Base-by-base conservation (phyloP, 768 basidiomycete species). In the Serendipita sp. region DNA sequence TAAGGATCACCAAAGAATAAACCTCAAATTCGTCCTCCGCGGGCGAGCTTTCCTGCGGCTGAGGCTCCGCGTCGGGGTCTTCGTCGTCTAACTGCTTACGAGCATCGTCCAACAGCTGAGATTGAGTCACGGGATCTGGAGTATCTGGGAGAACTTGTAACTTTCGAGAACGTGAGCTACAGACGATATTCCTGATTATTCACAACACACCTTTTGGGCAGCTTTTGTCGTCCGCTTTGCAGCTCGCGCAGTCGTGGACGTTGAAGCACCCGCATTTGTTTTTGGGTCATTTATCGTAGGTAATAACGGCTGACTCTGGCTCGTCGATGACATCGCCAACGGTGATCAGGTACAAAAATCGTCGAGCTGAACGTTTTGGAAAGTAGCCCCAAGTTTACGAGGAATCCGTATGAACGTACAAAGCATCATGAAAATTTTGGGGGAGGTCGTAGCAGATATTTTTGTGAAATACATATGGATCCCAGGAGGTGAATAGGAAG, bases 131-230 rank as follows among this genome's bases (percentile, higher is more conserved):
- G 14, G 77, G 75, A 34, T 88, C 85, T 3, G 86, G 88, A 68
- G 91, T 85, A 69, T 92, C 90, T 53, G 90, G 90, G 31, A 92
- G 78, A 16, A 92, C 88, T 70, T 92, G 91, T 66, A 92, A 81
- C 71, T 92, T 92, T 45, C 88, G 88, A 13, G 7, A 14, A 14
- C 20, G 45, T 48, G 20, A 48, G 45, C 45, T 48, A 38, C 45
- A 48, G 45, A 48, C 0, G 45, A 20, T 28, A 20, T 48, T 48
- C n/a, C 45, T 9, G 7, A 48, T 5, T 9, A 5, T 48, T 48
- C 20, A 38, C 26, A 20, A 28, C 45, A 28, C 14, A 48, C 45
- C 45, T 48, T 48, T 48, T 48, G 45, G n/a, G 45, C 45, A 20
- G 45, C 45, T n/a, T 48, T 48, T 5, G 45, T 48, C 26, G 45